Conservation (phyloP, 1,139 yeast genomes). For the Lodderomyces elongisporus region DNA sequence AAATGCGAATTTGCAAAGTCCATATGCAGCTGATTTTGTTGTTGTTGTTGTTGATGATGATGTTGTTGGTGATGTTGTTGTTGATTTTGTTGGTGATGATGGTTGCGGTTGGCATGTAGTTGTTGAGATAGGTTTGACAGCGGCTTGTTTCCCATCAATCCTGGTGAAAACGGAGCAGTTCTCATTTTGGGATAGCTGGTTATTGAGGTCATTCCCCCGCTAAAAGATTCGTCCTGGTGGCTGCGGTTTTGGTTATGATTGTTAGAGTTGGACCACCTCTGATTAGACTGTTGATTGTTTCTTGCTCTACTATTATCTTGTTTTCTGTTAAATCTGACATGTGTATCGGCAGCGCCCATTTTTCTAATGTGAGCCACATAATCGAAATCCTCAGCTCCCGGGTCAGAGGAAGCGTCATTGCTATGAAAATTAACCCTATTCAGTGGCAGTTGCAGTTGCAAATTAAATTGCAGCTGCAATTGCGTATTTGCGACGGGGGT, state of each 20-base stretch:
- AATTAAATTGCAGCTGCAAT: too few relatives aligned
- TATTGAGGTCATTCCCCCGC: constrained; percentile 10
- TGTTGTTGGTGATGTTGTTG: constrained; percentile 6
- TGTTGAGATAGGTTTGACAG: constrained; percentile 11
- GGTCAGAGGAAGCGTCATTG: neutral
- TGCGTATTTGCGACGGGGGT: neutral
- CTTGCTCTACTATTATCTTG: neutral
- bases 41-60: constrained; percentile 2
- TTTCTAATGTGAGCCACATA: constrained; percentile 63
- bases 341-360: constrained; percentile 34
- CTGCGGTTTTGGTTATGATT: too few relatives aligned
- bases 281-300: neutral
- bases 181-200: constrained; percentile 19
- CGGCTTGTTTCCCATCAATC: constrained; percentile 5
- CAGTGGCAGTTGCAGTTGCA: too few relatives aligned
- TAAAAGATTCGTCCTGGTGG: neutral
- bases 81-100: constrained; percentile 6
- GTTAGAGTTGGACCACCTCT: too few relatives aligned
- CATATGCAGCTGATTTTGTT: constrained; percentile 1
- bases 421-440: neutral
- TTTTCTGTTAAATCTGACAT: neutral
- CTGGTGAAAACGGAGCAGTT: constrained; percentile 34
- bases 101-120: constrained; percentile 9
- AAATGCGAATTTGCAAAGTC: neutral
- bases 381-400: constrained; percentile 46